Percentiles rank a stretch among this genome's conserved stretches.
These are phyloP conservation scores for Didymella exigua DNA, from an alignment of 2,329 filamentous ascomycete genomes.

Conservation along the genomic window DNA sequence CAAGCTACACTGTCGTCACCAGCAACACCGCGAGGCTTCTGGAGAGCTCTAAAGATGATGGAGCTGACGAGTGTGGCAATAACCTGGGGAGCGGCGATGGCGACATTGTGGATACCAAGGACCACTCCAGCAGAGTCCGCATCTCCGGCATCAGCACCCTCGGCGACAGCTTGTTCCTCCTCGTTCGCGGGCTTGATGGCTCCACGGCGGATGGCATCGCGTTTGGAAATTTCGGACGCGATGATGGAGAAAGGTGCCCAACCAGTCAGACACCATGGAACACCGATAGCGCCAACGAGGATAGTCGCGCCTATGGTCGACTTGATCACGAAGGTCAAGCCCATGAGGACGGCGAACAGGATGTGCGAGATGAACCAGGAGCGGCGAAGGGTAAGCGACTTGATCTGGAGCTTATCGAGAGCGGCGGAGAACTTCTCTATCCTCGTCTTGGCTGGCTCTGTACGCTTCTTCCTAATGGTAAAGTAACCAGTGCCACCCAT, in stretches of 20 bases:
- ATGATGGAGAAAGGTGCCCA: conserved; percentile 98
- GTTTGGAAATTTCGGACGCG: conserved; percentile 84
- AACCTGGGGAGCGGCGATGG: conserved; percentile 89
- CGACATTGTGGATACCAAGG: conserved; percentile 93
- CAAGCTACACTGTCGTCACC: conserved; percentile 88
- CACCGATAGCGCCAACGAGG: conserved; percentile 79
- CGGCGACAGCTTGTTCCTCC: conserved; percentile 49
- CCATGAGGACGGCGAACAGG: conserved; percentile 83
- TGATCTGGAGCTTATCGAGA: conserved; percentile 72
- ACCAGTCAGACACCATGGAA: conserved; percentile 89
- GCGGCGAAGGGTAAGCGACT: conserved; percentile 82
- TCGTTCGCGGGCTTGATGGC: conserved; percentile 50
- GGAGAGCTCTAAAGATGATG: conserved; percentile 80
- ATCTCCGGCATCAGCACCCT: conserved; percentile 60
- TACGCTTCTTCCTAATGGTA: conserved; percentile 31
- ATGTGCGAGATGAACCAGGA: conserved; percentile 86
- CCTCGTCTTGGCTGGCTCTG: conserved; percentile 27
- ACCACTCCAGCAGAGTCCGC: conserved; percentile 86
- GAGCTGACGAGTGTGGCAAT: conserved; percentile 85
- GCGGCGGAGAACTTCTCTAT: conserved; percentile 38
- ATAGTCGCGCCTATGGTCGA: conserved; percentile 74
- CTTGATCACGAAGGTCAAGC: conserved; percentile 78
- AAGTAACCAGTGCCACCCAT: conserved; percentile 45
- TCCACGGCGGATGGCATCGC: conserved; percentile 70
- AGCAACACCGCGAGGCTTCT: conserved; percentile 83